Evolutionary conservation across 352 stramenopile genomes (phyloP).

Genomic region (Detonula confervacea): DNA sequence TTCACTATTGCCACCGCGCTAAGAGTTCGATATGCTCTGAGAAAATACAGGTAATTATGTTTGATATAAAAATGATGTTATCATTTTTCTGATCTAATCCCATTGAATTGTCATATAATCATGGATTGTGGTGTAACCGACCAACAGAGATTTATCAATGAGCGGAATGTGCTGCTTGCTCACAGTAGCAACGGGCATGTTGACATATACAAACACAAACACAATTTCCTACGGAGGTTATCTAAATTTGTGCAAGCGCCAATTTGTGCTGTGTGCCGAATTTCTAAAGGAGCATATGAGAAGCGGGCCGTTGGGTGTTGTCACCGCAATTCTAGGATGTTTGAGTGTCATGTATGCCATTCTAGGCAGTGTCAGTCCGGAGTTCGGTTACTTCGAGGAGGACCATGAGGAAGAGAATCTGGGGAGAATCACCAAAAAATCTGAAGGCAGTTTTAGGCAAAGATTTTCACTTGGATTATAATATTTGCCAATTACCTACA

Average conservation of each 20-base stretch:
- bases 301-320: conserved; percentile 37
- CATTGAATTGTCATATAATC: neutral
- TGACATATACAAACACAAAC: conserved; percentile 47
- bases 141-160: conserved; percentile 35
- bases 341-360: conserved; percentile 38
- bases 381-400: too few relatives aligned
- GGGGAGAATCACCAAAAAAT: too few relatives aligned
- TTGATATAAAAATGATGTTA: neutral
- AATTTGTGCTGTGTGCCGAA: conserved; percentile 29
- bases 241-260: conserved; percentile 32
- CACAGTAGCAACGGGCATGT: conserved; percentile 36
- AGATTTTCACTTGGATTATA: too few relatives aligned
- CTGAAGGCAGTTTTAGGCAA: too few relatives aligned
- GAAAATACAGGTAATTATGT: conserved; percentile 45
- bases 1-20: conserved; percentile 47
- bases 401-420: too few relatives aligned
- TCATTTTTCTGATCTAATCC: neutral
- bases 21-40: conserved; percentile 48
- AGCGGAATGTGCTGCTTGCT: conserved; percentile 52
- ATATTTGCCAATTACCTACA: too few relatives aligned
- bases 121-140: neutral
- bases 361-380: conserved; percentile 28
- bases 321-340: conserved; percentile 38
- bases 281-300: conserved; percentile 27
- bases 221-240: conserved; percentile 52